Evolutionary conservation across 1,139 yeast species (phyloP).

Genomic region (Zygoascus meyerae): DNA sequence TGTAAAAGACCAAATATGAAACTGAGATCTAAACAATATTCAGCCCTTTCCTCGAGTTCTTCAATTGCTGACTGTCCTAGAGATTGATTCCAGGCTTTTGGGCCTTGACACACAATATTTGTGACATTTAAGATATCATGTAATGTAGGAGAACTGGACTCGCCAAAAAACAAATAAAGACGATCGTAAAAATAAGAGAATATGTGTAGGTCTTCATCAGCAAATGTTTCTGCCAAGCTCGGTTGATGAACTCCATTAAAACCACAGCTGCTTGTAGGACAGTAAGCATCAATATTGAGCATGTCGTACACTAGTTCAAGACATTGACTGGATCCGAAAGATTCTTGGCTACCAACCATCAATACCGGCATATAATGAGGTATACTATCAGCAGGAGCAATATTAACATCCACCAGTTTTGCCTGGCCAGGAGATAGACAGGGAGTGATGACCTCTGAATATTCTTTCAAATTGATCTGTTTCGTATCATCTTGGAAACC

Average conservation of each 20-base stretch:
- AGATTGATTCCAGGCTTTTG: slow-evolving; percentile 55
- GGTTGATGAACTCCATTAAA: slow-evolving; percentile 95
- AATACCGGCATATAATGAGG: slow-evolving; percentile 41
- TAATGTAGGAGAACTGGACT: slow-evolving; percentile 75
- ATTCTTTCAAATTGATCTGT: slow-evolving; percentile 1
- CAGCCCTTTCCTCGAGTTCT: slow-evolving; percentile 65
- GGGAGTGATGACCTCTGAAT: slow-evolving; percentile 49
- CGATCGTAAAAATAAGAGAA: slow-evolving; percentile 89
- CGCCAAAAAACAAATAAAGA: slow-evolving; percentile 69
- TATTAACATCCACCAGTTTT: slow-evolving; percentile 34
- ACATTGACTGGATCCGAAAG: slow-evolving; percentile 55
- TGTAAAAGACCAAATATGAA: slow-evolving; percentile 81
- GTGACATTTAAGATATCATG: slow-evolving; percentile 70
- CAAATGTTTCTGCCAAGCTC: slow-evolving; percentile 71
- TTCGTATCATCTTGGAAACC: slow-evolving; percentile 4
- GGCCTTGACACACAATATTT: slow-evolving; percentile 74
- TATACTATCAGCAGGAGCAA: slow-evolving; percentile 16
- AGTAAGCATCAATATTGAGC: slow-evolving; percentile 68
- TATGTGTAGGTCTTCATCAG: slow-evolving; percentile 65
- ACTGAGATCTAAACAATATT: slow-evolving; percentile 83
- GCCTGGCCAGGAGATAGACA: slow-evolving; percentile 69
- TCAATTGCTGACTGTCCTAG: slow-evolving; percentile 46
- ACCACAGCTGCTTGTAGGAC: slow-evolving; percentile 71
- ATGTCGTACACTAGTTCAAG: slow-evolving; percentile 69
- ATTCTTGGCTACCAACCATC: slow-evolving; percentile 57